These are phyloP conservation scores for Eutrema yunnanense DNA, from an alignment of 345 rosid species.

Conservation along the genomic window DNA sequence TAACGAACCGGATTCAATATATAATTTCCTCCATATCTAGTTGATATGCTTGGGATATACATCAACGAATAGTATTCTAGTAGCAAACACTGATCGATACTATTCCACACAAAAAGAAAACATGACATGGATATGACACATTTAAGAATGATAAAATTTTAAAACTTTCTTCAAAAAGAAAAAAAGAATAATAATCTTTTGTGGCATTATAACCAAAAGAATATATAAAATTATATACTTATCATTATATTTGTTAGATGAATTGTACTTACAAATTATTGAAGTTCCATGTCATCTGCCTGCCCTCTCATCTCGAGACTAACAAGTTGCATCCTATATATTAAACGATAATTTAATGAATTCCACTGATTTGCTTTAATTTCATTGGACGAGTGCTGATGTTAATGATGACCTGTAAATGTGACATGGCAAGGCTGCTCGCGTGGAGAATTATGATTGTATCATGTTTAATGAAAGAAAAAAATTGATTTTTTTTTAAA, in stretches of 20 bases:
- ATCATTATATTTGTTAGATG: neutral
- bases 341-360: no score
- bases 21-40: neutral
- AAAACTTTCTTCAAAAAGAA: no score
- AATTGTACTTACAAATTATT: neutral
- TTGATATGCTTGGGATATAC: neutral
- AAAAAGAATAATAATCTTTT: neutral
- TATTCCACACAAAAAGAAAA: neutral
- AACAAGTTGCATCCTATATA: no score
- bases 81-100: neutral
- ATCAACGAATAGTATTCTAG: neutral
- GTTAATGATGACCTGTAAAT: no score
- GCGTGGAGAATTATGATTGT: no score
- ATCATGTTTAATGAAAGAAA: no score
- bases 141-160: neutral
- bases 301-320: neutral
- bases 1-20: neutral
- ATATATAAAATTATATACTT: neutral
- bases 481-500: no score
- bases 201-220: neutral
- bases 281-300: neutral
- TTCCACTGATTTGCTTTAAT: no score
- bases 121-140: neutral
- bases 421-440: no score
- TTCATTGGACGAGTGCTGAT: no score